Evolutionary conservation across 441 rosid genomes (phyloP), one percentile per base, ranked within the genome.

Genomic region (Aquilaria agallochum): DNA sequence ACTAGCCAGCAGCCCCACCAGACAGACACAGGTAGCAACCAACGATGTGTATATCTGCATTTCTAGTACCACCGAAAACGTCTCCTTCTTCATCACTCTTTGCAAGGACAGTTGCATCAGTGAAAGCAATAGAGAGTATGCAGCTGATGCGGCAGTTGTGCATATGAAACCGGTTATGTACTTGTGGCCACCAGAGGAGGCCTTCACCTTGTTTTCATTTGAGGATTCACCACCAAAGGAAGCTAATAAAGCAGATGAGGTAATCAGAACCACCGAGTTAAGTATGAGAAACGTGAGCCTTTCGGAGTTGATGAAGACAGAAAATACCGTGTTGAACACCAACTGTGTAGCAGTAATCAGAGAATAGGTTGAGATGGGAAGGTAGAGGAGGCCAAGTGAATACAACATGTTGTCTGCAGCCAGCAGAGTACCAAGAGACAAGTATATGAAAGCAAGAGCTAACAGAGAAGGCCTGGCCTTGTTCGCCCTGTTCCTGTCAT

Each of bases 321-420:
- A 71, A 50, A 78, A 76, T 5, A 69, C 8, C 0, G 75, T 68
- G 7, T 75, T 81, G 74, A 77, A 78, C 44, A 64, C 27, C 27
- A 78, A 66, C 62, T 72, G 83, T 4, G 77, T 56, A 2, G 83
- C 69, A 62, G 62, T 64, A 31, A 78, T 73, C 1, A 78, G 60
- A 40, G 77, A 63, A 58, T 67, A 68, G 5, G 64, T 8, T 0
- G 72, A 63, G 11, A 78, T 63, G 0, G 83, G 75, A 13, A 78
- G 72, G 62, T 66, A 69, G 8, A 77, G 68, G 5, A 60, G 56
- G 12, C 80, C 85, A 46, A 68, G 53, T 32, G 83, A 68, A 10
- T 70, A 58, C 42, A 81, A 66, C 56, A 68, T 73, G 62, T 66
- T 60, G 53, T 73, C 76, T 13, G 72, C 55, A 7, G 78, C 50